These are phyloP conservation scores for Eutrema japonicum DNA, from an alignment of 345 rosid species.

Conservation along the genomic window DNA sequence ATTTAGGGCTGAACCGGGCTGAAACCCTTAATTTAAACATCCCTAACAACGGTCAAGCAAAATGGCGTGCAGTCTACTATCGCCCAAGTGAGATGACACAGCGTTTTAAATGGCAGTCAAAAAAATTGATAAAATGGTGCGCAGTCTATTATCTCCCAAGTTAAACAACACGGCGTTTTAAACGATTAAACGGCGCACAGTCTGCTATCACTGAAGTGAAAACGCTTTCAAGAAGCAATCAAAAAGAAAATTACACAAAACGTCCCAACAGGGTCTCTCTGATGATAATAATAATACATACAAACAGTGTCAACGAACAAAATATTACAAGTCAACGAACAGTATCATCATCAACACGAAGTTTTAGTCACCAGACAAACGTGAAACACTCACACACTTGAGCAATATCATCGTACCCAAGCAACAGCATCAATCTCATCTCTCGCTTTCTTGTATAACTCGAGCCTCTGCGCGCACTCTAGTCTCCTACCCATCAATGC, in stretches of 20 bases:
- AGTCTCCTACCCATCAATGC: constrained; percentile 74
- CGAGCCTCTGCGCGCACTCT: constrained; percentile 70
- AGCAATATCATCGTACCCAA: constrained; percentile 43
- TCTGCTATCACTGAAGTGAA: neutral
- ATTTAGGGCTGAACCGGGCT: too few species aligned
- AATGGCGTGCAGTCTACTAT: neutral
- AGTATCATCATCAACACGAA: constrained; percentile 1
- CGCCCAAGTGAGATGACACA: neutral
- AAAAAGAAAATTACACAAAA: neutral
- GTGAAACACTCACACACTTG: neutral
- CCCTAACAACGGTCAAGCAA: too few species aligned
- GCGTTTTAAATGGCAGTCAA: neutral
- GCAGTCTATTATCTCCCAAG: neutral
- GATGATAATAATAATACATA: neutral
- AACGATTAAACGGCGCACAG: neutral
- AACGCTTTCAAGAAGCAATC: neutral
- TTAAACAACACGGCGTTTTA: neutral
- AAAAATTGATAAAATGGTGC: neutral
- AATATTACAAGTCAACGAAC: constrained; percentile 20
- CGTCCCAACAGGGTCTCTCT: neutral
- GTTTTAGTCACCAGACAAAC: neutral
- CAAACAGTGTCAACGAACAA: neutral
- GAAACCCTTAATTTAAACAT: too few species aligned
- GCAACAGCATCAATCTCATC: constrained; percentile 78
- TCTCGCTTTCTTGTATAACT: constrained; percentile 67